Evolutionary conservation across 2,329 filamentous ascomycete genomes (phyloP), one percentile per base, ranked within the genome.

Genomic region (Alternaria triticina): DNA sequence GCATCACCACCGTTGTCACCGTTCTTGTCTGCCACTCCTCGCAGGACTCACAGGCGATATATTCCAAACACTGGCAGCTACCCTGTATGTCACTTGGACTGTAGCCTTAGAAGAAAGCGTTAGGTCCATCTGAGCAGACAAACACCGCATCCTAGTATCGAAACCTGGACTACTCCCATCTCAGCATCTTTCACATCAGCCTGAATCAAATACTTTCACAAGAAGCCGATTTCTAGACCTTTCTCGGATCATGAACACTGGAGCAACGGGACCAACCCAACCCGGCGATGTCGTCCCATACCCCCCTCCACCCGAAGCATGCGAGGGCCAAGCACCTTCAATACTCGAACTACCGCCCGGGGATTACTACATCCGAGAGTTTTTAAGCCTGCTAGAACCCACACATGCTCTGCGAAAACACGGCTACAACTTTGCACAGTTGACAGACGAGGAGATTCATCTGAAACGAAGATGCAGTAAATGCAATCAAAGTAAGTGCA

Each of bases 401-500:
- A 4, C 28, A 25, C 43, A 44, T 5, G 45, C 7, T 17, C 43
- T 59, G 40, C 51, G 57, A 22, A 67, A 57, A 52, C 55, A 70
- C n/a, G 68, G 64, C 13, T 68, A 67, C 17, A 27, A 56, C 11
- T 45, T 54, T 1, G 33, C 59, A 25, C 62, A 49, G 11, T 55
- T 70, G 9, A 62, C 61, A 22, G 56, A 57, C 11, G 59, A 55
- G 20, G 65, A 69, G 7, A 52, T 70, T 22, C 23, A 62, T 4
- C 11, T 50, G 51, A 68, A 68, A 51, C 61, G 61, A 17, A 60
- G 61, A 30, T 70, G 68, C 33, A 50, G 22, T 15, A 44, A 46
- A 12, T 70, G 68, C 30, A 59, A 57, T 17, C 67, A 68, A 59
- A 57, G 68, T 69, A 12, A 6, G 49, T 20, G 7, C 2, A 36